Evolutionary conservation across 805 yeast genomes (phyloP).

Genomic region (Cyberlindnera suaveolens): DNA sequence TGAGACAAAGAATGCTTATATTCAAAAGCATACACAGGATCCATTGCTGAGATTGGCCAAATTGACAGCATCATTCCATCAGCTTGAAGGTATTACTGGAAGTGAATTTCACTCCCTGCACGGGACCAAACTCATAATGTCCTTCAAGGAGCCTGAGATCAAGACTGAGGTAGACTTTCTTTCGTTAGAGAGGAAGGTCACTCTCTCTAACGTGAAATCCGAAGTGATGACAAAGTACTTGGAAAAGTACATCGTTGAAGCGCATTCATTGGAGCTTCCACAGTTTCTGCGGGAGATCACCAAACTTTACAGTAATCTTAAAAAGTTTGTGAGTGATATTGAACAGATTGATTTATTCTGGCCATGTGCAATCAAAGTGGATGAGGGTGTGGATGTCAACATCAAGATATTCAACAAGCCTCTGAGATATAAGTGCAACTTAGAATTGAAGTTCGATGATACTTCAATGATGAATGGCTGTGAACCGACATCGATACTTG

Average conservation of each 20-base stretch:
- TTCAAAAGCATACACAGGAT: conserved; percentile 18
- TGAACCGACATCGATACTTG: conserved; percentile 2
- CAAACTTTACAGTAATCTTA: conserved; percentile 1
- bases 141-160: conserved; percentile 5
- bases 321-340: conserved; percentile 11
- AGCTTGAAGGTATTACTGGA: conserved; percentile 12
- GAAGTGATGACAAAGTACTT: conserved; percentile 2
- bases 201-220: neutral
- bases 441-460: conserved; percentile 10
- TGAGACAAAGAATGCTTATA: conserved; percentile 3
- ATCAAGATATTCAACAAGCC: conserved; percentile 14
- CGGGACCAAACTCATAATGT: conserved; percentile 6
- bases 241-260: conserved; percentile 4
- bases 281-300: conserved; percentile 6
- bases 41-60: conserved; percentile 12
- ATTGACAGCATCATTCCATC: conserved; percentile 6
- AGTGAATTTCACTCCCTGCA: conserved; percentile 7
- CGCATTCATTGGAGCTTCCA: neutral
- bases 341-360: conserved; percentile 13
- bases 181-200: neutral
- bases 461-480: conserved; percentile 3
- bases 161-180: conserved; percentile 8
- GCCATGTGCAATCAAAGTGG: conserved; percentile 5
- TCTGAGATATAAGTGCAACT: conserved; percentile 13
- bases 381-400: conserved; percentile 6